Evolutionary conservation across 2,329 filamentous ascomycete species (phyloP).

Genomic region (Paecilomyces sp.): DNA sequence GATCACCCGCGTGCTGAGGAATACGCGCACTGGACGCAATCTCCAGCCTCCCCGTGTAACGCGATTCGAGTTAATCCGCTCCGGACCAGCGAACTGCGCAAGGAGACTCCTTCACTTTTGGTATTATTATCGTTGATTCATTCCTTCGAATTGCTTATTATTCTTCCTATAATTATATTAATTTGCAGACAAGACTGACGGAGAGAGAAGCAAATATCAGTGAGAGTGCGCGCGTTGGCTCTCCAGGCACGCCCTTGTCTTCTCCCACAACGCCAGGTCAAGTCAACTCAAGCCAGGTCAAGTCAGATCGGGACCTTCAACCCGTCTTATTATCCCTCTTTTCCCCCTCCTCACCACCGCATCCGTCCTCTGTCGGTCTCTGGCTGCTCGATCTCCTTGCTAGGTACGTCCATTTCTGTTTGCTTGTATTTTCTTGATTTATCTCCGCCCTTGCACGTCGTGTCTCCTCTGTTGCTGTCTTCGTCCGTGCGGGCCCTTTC

Average conservation of each 20-base stretch:
- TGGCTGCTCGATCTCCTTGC: neutral
- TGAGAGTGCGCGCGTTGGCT: neutral
- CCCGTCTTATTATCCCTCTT: neutral
- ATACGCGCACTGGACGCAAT: slow-evolving; percentile 26
- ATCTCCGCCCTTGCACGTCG: neutral
- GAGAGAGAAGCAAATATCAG: neutral
- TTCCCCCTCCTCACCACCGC: neutral
- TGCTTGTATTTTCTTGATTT: neutral
- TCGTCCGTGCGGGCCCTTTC: neutral
- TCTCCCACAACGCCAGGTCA: neutral
- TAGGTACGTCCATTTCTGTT: neutral
- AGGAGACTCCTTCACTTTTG: neutral
- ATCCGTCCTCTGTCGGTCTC: neutral
- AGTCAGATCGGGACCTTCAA: neutral
- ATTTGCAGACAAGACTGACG: neutral
- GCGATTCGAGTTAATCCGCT: slow-evolving; percentile 25
- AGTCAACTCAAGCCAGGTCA: neutral
- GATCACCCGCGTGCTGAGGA: slow-evolving; percentile 6
- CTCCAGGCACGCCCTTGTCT: slow-evolving; percentile 5
- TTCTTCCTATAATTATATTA: neutral
- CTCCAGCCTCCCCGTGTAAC: slow-evolving; percentile 22
- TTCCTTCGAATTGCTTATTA: too few relatives aligned
- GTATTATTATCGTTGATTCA: too few relatives aligned
- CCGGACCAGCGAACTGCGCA: slow-evolving; percentile 30
- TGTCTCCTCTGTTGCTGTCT: slow-evolving; percentile 3